Evolutionary conservation across 116 monocot species (phyloP).

Genomic region (Phalaenopsis hybrid): DNA sequence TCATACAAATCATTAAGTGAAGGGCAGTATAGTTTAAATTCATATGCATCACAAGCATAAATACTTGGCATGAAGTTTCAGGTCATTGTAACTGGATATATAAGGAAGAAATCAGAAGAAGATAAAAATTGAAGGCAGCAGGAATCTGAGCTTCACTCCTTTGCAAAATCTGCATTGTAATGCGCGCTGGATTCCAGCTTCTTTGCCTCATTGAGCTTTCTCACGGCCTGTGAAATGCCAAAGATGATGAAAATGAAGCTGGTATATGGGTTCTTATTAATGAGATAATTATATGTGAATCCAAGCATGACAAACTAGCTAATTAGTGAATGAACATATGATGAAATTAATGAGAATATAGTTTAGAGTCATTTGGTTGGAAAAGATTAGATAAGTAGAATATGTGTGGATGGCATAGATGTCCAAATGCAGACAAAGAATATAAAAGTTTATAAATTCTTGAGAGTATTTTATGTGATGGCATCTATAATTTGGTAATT

Average conservation of each 20-base stretch:
- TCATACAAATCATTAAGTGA: no score
- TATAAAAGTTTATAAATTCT: no score
- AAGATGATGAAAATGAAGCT: not conserved
- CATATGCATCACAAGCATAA: no score
- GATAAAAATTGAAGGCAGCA: no score
- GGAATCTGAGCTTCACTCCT: conserved; percentile 13
- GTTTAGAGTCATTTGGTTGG: not conserved
- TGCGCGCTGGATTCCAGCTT: conserved; percentile 32
- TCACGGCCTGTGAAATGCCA: conserved; percentile 20
- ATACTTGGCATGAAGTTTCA: no score
- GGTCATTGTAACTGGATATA: no score
- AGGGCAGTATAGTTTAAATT: no score
- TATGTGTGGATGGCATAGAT: not conserved
- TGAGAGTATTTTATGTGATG: no score
- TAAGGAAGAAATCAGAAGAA: no score
- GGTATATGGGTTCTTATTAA: not conserved
- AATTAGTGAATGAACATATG: not conserved
- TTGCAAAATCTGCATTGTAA: conserved; percentile 37
- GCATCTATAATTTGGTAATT: no score
- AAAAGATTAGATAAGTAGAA: not conserved
- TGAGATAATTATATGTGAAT: not conserved
- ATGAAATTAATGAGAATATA: not conserved
- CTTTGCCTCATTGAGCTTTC: conserved; percentile 39
- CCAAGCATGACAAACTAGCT: not conserved
- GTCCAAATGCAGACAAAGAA: no score